Base-by-base conservation (phyloP, 148 eudicot species). In the Cornus kousa region DNA sequence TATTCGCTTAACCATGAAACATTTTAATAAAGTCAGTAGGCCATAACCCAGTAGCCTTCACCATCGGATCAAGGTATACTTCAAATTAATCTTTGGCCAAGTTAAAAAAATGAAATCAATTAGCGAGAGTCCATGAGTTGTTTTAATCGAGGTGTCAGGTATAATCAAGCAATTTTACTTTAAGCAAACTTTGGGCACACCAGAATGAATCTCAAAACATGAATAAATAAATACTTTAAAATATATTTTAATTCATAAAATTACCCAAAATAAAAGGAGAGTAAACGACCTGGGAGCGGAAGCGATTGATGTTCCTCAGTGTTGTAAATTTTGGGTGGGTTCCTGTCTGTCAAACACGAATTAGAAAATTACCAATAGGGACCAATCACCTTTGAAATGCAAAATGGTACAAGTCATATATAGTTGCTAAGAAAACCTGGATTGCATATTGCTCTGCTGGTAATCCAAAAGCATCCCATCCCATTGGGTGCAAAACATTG, bases 381-480 rank as follows among this genome's bases (percentile, higher is more conserved):
- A 66, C 69, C 68, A 72, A 40, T 23, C 48, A 35, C 19, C 23
- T 1, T 5, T n/a, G 22, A 71, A 57, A 39, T 65, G 65, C 20
- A 68, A 74, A 19, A 80, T 1, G 24, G 59, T 5, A 68, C 39
- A 68, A 84, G 79, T 20, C 28, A 72, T 78, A 40, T 70, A 35
- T 40, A 71, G 70, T 64, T 35, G 71, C 57, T 74, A 68, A 75
- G 67, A 80, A 79, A 81, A 94, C 99, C 90, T 96, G 91, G 81
- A 96, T 96, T 64, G 99, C 99, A 81, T 96, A 96, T 84, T 96
- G 99, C 84, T 96, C 99, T 5, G 98, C 99, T 46, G 99, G 99
- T 87, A 96, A 86, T 55, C 99, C 99, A 84, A 96, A 96, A 48
- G 99, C 99, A 88, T 96, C 99, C 99, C 99, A 96, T 80, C 99